A percentile compares a stretch with the other conserved stretches of the same genome.
phyloP scores from a whole-genome alignment of 2,329 filamentous ascomycete species.

The Helminthosporium solani region DNA sequence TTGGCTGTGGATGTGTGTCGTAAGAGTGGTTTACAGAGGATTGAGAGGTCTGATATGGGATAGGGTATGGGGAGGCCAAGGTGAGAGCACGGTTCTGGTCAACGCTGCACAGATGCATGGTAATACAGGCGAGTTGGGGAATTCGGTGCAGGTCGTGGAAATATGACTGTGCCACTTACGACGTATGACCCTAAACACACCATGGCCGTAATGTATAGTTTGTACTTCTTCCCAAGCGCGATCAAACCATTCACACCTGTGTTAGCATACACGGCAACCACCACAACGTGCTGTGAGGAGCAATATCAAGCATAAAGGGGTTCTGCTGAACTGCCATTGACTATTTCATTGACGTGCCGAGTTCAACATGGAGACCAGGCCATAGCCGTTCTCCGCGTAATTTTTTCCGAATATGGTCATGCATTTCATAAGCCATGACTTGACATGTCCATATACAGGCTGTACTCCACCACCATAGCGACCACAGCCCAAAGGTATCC shows the following conservation, averaged over 20 bases:
- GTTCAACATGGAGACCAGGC: slow-evolving; percentile 45
- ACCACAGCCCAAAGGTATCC: slow-evolving; percentile 34
- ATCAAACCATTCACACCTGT: slow-evolving; percentile 10
- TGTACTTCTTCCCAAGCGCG: not conserved
- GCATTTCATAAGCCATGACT: slow-evolving; percentile 38
- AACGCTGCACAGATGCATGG: slow-evolving; percentile 60
- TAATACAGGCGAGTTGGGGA: slow-evolving; percentile 51
- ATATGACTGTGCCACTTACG: slow-evolving; percentile 30
- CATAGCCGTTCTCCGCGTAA: slow-evolving; percentile 44
- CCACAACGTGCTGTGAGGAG: not conserved
- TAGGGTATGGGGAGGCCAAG: slow-evolving; percentile 58
- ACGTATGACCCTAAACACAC: slow-evolving; percentile 19
- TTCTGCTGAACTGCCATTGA: slow-evolving; percentile 42
- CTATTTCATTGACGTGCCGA: slow-evolving; percentile 34
- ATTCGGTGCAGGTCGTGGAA: slow-evolving; percentile 46
- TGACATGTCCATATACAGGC: slow-evolving; percentile 24
- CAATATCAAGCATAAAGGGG: slow-evolving; percentile 34
- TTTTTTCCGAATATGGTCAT: slow-evolving; percentile 38
- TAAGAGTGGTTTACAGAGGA: slow-evolving; percentile 55
- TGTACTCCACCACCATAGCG: slow-evolving; percentile 29
- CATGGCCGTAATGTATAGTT: slow-evolving; percentile 28
- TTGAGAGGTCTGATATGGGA: slow-evolving; percentile 60
- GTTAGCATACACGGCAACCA: not conserved
- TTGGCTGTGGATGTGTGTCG: slow-evolving; percentile 53
- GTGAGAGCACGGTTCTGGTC: slow-evolving; percentile 55